Percentiles rank a stretch among this genome's conserved stretches.
Evolutionary conservation across 2,329 filamentous ascomycete genomes (phyloP).

Genomic region (Venturia pyrina): DNA sequence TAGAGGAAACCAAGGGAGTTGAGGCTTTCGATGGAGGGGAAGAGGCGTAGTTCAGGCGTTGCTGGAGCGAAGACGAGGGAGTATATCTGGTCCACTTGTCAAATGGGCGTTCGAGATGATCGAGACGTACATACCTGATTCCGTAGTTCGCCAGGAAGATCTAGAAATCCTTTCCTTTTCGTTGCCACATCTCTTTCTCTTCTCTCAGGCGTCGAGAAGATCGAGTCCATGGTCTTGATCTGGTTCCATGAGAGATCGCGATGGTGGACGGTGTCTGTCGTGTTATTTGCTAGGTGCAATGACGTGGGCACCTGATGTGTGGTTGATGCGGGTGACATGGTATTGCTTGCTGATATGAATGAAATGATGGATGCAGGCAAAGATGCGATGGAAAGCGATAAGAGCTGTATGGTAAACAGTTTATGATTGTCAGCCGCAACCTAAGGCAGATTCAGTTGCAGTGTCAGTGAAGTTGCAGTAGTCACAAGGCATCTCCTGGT

Average conservation of each 20-base stretch:
- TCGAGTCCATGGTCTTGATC: neutral
- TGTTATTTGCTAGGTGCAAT: neutral
- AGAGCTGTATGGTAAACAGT: too few relatives aligned
- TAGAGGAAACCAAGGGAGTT: conserved; percentile 1
- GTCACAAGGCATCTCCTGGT: too few relatives aligned
- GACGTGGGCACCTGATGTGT: neutral
- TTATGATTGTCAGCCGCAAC: too few relatives aligned
- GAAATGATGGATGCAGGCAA: too few relatives aligned
- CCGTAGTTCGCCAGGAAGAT: neutral
- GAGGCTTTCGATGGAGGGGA: neutral
- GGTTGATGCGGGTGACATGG: too few relatives aligned
- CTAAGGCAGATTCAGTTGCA: too few relatives aligned
- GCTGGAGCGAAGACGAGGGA: neutral
- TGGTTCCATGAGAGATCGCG: neutral
- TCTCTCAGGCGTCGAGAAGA: neutral
- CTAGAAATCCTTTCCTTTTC: neutral
- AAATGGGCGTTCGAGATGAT: neutral
- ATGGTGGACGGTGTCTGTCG: neutral
- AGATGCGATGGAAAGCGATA: too few relatives aligned
- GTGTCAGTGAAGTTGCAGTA: too few relatives aligned
- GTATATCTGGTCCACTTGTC: neutral
- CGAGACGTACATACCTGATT: neutral
- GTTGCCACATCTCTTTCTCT: neutral
- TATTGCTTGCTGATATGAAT: too few relatives aligned
- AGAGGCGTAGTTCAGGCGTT: neutral